A percentile compares a stretch with the other conserved stretches of the same genome.
phyloP scores from a whole-genome alignment of 164 flowering plant genomes.

The Brasenia schreberi region DNA sequence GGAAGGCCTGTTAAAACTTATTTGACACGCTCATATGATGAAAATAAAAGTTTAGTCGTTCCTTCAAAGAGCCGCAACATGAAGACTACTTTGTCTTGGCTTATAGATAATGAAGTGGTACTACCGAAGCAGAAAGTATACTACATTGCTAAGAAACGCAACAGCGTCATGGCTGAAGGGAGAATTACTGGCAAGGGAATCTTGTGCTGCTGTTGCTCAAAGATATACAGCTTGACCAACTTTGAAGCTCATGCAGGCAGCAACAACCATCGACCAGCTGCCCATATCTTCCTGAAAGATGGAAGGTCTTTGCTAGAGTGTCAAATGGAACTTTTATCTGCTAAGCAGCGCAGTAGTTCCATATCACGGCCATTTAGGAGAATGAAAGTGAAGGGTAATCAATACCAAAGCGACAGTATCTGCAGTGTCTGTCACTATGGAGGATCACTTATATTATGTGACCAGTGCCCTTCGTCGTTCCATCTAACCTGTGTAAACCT shows the following conservation, averaged over 20 bases:
- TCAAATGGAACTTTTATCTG: constrained; percentile 27
- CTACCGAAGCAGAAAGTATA: constrained; percentile 52
- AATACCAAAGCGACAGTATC: constrained; percentile 35
- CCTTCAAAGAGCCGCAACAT: constrained; percentile 16
- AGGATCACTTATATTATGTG: constrained; percentile 68
- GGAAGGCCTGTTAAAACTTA: too few relatives aligned
- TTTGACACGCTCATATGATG: too few relatives aligned
- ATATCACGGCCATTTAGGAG: constrained; percentile 4
- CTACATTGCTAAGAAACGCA: constrained; percentile 19
- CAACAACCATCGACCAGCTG: constrained; percentile 28
- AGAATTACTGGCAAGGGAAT: constrained; percentile 61
- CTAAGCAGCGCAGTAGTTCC: not conserved
- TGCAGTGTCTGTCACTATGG: constrained; percentile 80
- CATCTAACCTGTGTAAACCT: constrained; percentile 59
- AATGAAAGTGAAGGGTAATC: constrained; percentile 10
- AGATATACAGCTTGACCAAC: constrained; percentile 28
- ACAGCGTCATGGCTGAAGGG: constrained; percentile 27
- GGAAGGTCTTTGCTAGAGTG: constrained; percentile 81
- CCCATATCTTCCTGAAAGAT: constrained; percentile 54
- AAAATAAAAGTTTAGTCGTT: too few relatives aligned
- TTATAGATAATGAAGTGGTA: constrained; percentile 62
- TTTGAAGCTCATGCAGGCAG: constrained; percentile 74
- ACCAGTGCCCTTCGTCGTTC: constrained; percentile 78
- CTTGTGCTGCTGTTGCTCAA: constrained; percentile 64
- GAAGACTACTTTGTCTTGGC: constrained; percentile 36